Base-by-base conservation (phyloP, 2,329 filamentous ascomycete species). In the Elsinoe perseae region DNA sequence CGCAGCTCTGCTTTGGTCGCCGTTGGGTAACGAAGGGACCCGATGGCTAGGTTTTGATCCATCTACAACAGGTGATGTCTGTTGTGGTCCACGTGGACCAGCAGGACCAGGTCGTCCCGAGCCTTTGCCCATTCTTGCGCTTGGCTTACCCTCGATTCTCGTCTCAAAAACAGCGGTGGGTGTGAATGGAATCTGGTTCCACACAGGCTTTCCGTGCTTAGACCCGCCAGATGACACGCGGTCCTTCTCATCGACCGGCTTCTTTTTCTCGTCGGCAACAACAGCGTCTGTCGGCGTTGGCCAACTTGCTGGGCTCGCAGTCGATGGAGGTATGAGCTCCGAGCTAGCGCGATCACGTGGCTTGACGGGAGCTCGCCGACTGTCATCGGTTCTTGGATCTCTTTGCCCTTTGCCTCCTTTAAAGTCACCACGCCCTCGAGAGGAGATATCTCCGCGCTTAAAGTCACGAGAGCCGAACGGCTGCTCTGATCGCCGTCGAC, bases 81-180 rank as follows among this genome's bases (percentile, higher is more conserved):
- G 65, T 55, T 70, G 66, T 44, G 70, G 68, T 63, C 74, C 68
- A 59, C 77, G 72, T 58, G 74, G 70, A 57, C 65, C 64, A 57
- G 78, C 77, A 61, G 79, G 72, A 58, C 80, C 77, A 63, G 78
- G 78, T 66, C 82, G 79, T 56, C 77, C 72, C 54, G 77, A 72
- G 64, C 80, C 75, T 59, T 81, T 78, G 54, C 80, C 79, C 63
- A 56, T 36, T n/a, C 62, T 59, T n/a, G 57, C 40, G 23, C 55
- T 58, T 40, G 58, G 56, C 57, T 61, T 43, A 30, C 54, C 48
- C 36, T 85, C 83, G 38, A 95, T 70, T 25, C 87, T 89, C 0
- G 93, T 96, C 68, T 89, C 86, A 71, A 95, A 97, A 57, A 85
- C 84, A 50, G 93, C 89, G 12, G 83, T 86, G 7, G 90, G 92